phyloP scores from a whole-genome alignment of 441 rosid genomes.

The Heliophila coronopifolia region DNA sequence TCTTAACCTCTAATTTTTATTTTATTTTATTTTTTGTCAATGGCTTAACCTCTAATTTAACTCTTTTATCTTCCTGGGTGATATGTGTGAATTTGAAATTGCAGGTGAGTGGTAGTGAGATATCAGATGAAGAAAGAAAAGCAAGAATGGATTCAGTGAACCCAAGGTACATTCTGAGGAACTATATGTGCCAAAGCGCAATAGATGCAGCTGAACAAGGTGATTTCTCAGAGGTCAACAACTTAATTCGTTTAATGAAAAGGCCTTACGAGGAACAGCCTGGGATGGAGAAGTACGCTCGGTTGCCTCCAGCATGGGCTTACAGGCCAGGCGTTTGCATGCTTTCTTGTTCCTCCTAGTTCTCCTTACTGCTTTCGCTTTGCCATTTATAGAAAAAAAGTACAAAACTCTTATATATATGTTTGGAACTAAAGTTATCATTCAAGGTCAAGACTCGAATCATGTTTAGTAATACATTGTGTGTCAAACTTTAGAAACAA shows the following conservation, averaged over 20 bases:
- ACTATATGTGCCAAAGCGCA: conserved; percentile 88
- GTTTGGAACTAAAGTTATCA: conserved; percentile 24
- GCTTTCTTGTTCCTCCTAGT: conserved; percentile 95
- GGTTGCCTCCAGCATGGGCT: conserved; percentile 99
- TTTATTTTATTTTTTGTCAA: too few relatives aligned
- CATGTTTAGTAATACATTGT: neutral
- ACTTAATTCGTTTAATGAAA: conserved; percentile 71
- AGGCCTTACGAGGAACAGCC: conserved; percentile 84
- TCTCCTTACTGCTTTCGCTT: conserved; percentile 15
- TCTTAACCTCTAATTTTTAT: neutral
- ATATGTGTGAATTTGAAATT: conserved; percentile 7
- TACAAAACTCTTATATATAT: neutral
- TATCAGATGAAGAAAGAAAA: conserved; percentile 77
- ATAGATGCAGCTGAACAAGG: conserved; percentile 87
- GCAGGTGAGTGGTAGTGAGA: conserved; percentile 61
- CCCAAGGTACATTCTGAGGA: conserved; percentile 76
- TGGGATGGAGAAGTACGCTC: conserved; percentile 89
- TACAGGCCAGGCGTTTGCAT: conserved; percentile 94
- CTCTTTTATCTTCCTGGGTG: conserved; percentile 5
- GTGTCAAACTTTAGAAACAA: neutral
- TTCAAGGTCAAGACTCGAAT: neutral
- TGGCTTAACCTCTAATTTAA: too few relatives aligned
- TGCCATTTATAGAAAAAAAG: conserved; percentile 13
- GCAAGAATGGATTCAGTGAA: conserved; percentile 75
- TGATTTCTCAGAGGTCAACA: conserved; percentile 67